Evolutionary conservation across 345 rosid genomes (phyloP), one percentile per base, ranked within the genome.

Genomic region (Linum usitatissimum): DNA sequence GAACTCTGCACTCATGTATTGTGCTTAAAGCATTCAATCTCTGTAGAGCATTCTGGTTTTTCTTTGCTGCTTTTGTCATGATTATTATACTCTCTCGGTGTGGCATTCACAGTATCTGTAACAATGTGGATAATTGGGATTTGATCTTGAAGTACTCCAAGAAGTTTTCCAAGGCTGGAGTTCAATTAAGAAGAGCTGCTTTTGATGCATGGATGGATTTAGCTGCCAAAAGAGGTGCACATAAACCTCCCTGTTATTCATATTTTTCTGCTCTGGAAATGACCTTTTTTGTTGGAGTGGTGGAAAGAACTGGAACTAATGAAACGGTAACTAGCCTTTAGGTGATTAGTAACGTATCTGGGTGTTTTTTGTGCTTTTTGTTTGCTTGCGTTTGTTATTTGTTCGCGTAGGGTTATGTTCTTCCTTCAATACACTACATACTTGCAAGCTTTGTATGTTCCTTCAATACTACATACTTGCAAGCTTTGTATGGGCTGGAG

Each of bases 131-230:
- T 68, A 72, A 88, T 36, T 88, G 91, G 95, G 76, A 75, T 53
- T 72, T 86, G 77, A 72, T 86, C 3, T 61, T 70, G 3, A 91
- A 88, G 79, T 88, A 79, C 72, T 73, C 81, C 2, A 83, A 73
- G 57, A 78, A 74, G 59, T 86, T 86, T 83, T 57, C 82, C 55
- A 83, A 66, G 77, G 86, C 82, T 49, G 88, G 92, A 55, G 81
- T 85, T 59, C 86, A 88, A 73, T 78, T 88, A 45, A 84, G 85
- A 68, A 73, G 63, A 74, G 66, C 82, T 63, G 57, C 96, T 38
- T 88, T 86, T 69, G 96, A 83, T 70, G 64, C 61, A 30, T 91
- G 90, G 96, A 91, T 91, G 92, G 82, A 82, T 30, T 86, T 84
- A 73, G 83, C 92, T 65, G 83, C 83, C 65, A 79, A 73, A 70